Percentiles rank a stretch among this genome's conserved stretches.
Evolutionary conservation across 345 rosid genomes (phyloP).

Genomic region (Combretum micranthum): DNA sequence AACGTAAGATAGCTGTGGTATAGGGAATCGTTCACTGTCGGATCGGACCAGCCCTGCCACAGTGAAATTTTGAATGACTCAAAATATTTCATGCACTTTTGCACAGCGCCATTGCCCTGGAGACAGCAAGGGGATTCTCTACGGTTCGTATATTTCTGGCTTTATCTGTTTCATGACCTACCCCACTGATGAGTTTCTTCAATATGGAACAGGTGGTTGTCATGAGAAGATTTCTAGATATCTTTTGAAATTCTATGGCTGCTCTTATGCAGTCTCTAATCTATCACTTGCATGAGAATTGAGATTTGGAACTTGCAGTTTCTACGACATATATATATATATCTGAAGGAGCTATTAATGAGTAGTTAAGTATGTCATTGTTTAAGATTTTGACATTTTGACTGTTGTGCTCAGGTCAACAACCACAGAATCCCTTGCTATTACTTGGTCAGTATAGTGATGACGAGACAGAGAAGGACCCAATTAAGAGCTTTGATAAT

Average conservation of each 20-base stretch:
- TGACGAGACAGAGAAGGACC: slow-evolving; percentile 67
- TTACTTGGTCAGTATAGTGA: slow-evolving; percentile 93
- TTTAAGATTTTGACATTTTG: slow-evolving; percentile 1
- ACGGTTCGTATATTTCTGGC: slow-evolving; percentile 97
- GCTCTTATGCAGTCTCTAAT: slow-evolving; percentile 14
- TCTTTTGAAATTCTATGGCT: slow-evolving; percentile 12
- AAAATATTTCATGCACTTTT: slow-evolving; percentile 50
- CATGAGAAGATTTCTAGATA: slow-evolving; percentile 25
- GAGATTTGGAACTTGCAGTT: no score
- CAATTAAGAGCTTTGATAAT: slow-evolving; percentile 18
- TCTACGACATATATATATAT: no score
- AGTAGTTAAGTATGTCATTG: slow-evolving; percentile 1
- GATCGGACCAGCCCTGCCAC: slow-evolving; percentile 64
- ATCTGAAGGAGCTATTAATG: no score
- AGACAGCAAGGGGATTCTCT: slow-evolving; percentile 55
- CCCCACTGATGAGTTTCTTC: slow-evolving; percentile 60
- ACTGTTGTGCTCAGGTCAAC: slow-evolving; percentile 59
- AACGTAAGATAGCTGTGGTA: slow-evolving; percentile 67
- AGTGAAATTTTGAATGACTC: slow-evolving; percentile 58
- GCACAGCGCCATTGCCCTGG: slow-evolving; percentile 53
- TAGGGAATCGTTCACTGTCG: slow-evolving; percentile 51
- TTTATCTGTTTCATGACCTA: slow-evolving; percentile 45
- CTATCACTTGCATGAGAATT: background rate
- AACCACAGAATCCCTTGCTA: slow-evolving; percentile 64
- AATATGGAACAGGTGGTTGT: slow-evolving; percentile 59